These are phyloP conservation scores for Viola pubescens DNA, from an alignment of 441 rosid genomes.

Conservation along the genomic window DNA sequence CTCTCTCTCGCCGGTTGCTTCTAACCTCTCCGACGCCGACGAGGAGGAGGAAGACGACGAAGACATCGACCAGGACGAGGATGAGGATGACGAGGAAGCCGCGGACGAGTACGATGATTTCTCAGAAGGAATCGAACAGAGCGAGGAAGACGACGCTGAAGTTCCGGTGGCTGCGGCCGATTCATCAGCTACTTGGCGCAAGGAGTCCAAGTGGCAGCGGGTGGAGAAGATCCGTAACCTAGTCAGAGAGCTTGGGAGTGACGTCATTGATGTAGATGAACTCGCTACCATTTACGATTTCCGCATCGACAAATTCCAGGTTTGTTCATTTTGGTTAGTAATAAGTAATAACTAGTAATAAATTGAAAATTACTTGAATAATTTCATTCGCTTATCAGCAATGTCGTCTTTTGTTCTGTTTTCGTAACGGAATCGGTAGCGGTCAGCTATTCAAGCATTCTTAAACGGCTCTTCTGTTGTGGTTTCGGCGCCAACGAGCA, in stretches of 20 bases:
- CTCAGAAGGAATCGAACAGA: constrained; percentile 33
- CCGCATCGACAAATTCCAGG: constrained; percentile 94
- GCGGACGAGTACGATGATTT: constrained; percentile 57
- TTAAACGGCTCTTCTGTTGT: constrained; percentile 81
- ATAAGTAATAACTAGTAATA: too few relatives aligned
- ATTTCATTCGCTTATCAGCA: background rate
- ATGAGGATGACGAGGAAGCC: constrained; percentile 50
- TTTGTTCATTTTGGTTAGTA: constrained; percentile 13
- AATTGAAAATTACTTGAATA: too few relatives aligned
- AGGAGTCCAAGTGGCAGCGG: constrained; percentile 54
- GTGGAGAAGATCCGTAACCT: constrained; percentile 68
- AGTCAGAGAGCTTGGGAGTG: constrained; percentile 61
- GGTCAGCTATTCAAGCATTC: constrained; percentile 76
- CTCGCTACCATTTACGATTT: constrained; percentile 79
- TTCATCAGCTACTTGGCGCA: constrained; percentile 23
- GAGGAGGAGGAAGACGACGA: constrained; percentile 32
- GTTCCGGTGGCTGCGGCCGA: constrained; percentile 23
- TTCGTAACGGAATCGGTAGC: constrained; percentile 26
- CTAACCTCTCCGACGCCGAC: constrained; percentile 48
- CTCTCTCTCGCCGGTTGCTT: constrained; percentile 36
- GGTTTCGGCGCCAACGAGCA: constrained; percentile 95
- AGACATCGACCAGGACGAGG: constrained; percentile 40
- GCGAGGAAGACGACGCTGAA: constrained; percentile 53
- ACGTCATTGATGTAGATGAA: constrained; percentile 67
- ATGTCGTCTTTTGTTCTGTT: constrained; percentile 2